These are phyloP conservation scores for Xylaria palmicola DNA, from an alignment of 495 filamentous ascomycete genomes.

Conservation along the genomic window DNA sequence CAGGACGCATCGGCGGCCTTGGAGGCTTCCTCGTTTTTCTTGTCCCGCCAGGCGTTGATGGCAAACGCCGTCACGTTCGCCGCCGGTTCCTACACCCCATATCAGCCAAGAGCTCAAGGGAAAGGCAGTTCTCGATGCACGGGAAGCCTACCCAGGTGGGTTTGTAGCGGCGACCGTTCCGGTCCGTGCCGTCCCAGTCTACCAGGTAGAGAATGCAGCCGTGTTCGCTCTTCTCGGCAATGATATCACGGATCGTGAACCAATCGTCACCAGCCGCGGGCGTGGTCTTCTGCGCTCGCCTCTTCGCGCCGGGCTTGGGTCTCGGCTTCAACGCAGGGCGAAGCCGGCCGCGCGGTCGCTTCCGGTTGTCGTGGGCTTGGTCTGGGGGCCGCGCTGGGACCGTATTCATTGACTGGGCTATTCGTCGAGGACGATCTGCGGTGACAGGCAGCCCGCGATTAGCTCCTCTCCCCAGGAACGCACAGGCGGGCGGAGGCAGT, in stretches of 20 bases:
- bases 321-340: background rate
- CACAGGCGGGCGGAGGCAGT: too few species aligned
- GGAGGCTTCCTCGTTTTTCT: conserved; percentile 14
- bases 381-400: background rate
- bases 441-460: conserved; percentile 22
- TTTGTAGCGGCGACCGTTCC: conserved; percentile 31
- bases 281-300: conserved; percentile 7
- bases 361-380: background rate
- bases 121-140: background rate
- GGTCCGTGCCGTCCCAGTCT: conserved; percentile 42
- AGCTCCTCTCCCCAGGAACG: conserved; percentile 9
- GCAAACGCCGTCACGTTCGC: conserved; percentile 32
- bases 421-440: conserved; percentile 19
- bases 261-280: conserved; percentile 11
- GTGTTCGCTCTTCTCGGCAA: conserved; percentile 35
- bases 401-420: conserved; percentile 26
- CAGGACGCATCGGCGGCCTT: conserved; percentile 12
- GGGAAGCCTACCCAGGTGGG: conserved; percentile 41
- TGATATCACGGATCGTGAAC: conserved; percentile 34
- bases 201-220: conserved; percentile 35
- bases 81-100: conserved; percentile 34
- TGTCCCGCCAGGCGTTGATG: conserved; percentile 33
- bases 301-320: conserved; percentile 5
- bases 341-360: conserved; percentile 1
- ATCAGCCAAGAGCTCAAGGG: conserved; percentile 4